phyloP scores from a whole-genome alignment of 306 rosid species.

The Sophora flavescens region DNA sequence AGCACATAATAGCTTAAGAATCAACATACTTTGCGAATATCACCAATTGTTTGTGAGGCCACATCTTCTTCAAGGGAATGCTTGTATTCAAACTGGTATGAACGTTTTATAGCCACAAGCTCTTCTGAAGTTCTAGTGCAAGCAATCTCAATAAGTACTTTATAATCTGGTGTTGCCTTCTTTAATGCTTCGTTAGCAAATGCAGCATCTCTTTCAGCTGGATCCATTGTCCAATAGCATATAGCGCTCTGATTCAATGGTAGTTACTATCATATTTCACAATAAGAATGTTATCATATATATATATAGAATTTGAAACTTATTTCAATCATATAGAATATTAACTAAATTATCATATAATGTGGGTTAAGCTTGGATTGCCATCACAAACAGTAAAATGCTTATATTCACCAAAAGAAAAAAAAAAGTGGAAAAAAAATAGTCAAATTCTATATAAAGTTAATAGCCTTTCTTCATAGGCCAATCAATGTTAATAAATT shows the following conservation, averaged over 20 bases:
- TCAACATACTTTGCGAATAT: constrained; percentile 54
- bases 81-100: constrained; percentile 54
- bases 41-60: constrained; percentile 50
- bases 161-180: constrained; percentile 47
- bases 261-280: constrained; percentile 12
- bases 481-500: too few species aligned
- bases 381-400: not conserved
- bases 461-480: too few species aligned
- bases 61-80: constrained; percentile 68
- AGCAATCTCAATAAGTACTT: constrained; percentile 54
- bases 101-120: constrained; percentile 53
- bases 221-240: constrained; percentile 61
- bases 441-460: not conserved
- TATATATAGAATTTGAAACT: not conserved
- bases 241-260: constrained; percentile 53
- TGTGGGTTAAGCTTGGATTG: not conserved
- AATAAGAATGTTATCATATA: constrained; percentile 23
- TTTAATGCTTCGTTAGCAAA: constrained; percentile 47
- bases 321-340: too few species aligned
- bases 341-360: not conserved
- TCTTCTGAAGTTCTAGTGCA: constrained; percentile 59
- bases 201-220: constrained; percentile 63
- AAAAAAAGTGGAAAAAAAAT: too few species aligned
- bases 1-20: not conserved
- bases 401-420: not conserved